phyloP scores from a whole-genome alignment of 78 protist genomes.

The slime mould (Dictyostelium discoideum) region DNA sequence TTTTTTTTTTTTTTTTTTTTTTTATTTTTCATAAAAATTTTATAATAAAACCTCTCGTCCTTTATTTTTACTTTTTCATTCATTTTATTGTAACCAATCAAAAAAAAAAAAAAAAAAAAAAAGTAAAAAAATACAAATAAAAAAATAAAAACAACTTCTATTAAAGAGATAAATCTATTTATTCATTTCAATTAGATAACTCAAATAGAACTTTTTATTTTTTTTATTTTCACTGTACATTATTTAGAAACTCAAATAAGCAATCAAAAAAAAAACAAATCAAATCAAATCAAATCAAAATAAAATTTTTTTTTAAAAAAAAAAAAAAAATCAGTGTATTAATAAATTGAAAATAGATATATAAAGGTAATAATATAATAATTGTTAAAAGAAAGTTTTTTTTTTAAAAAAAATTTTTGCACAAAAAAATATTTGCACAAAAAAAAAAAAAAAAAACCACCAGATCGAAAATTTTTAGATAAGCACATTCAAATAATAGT shows the following conservation, averaged over 20 bases:
- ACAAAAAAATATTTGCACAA: not conserved
- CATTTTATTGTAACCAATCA: not conserved
- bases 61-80: not conserved
- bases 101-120: not conserved
- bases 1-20: not conserved
- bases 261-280: not conserved
- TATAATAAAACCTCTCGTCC: not conserved
- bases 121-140: not conserved
- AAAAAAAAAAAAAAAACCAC: not conserved
- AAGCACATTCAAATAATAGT: not conserved
- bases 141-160: not conserved
- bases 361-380: not conserved
- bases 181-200: slow-evolving; percentile 9
- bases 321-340: too few relatives aligned
- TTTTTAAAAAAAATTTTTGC: too few relatives aligned
- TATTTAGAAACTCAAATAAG: not conserved
- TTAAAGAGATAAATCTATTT: not conserved
- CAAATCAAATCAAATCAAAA: too few relatives aligned
- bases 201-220: too few relatives aligned
- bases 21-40: not conserved
- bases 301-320: too few relatives aligned
- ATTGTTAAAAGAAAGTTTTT: too few relatives aligned
- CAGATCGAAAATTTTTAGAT: not conserved
- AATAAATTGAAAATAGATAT: not conserved
- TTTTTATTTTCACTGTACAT: not conserved